Base-by-base conservation (phyloP, 1,139 yeast species). In the Suhomyces chickasaworum region DNA sequence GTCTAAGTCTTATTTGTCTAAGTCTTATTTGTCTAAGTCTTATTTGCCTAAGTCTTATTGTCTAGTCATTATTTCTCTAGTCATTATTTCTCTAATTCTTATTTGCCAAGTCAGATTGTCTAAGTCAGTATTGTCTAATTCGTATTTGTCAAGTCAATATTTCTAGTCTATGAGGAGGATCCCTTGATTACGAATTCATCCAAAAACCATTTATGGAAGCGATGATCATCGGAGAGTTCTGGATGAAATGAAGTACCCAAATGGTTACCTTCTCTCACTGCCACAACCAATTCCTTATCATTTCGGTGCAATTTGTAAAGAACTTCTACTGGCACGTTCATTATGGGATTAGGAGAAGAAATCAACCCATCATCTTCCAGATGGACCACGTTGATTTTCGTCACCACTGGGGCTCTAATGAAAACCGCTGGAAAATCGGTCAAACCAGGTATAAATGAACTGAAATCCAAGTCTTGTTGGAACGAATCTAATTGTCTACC, bases 171-270 rank as follows among this genome's bases (percentile, higher is more conserved):
- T 17, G 36, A 32, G 9, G 32, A 29, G 32, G 32, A 29, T 21
- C 25, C 27, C 23, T 53, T 51, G 38, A 58, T 40, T n/a, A 81
- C 81, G 63, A 81, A 83, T 54, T 77, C 81, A 45, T 75, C 74
- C 39, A 86, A 58, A 63, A 85, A 87, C 89, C 90, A 88, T 56
- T 78, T 73, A 62, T 88, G 96, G 58, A 88, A 80, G 33, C 86
- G 66, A 37, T 62, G 57, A 55, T 85, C 89, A 10, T 61, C 63
- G 1, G 86, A 70, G 33, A 88, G 71, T 61, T 88, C 96, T 0
- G 95, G 96, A 61, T 88, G 96, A 64, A 88, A 88, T 2, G 90
- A 82, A 0, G 93, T 87, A 1, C 91, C 95, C 43, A 87, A 64
- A 32, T 80, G 71, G 42, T 74, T 75, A 0, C 86, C 88, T 61